These are phyloP conservation scores for Ajuga reptans DNA, from an alignment of 305 asterid species.

Conservation along the genomic window DNA sequence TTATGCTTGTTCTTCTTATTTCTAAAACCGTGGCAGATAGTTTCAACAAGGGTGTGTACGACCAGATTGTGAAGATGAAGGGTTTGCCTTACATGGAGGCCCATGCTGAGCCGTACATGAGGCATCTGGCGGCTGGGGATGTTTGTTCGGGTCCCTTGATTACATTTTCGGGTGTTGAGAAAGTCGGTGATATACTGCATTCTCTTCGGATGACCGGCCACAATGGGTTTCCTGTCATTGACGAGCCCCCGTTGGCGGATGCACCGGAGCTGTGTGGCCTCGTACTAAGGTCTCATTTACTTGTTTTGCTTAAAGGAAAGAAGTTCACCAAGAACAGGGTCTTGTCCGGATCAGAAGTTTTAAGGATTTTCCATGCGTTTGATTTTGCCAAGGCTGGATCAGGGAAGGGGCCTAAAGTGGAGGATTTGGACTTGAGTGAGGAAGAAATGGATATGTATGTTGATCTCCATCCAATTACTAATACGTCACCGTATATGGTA, in stretches of 20 bases:
- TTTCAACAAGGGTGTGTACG: slow-evolving; percentile 81
- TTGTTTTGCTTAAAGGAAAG: slow-evolving; percentile 62
- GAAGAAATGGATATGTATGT: slow-evolving; percentile 88
- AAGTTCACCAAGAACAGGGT: slow-evolving; percentile 49
- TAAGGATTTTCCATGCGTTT: slow-evolving; percentile 47
- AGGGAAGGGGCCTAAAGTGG: slow-evolving; percentile 80
- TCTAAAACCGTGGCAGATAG: slow-evolving; percentile 85
- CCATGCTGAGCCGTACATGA: slow-evolving; percentile 93
- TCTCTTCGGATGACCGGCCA: slow-evolving; percentile 60
- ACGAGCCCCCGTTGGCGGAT: slow-evolving; percentile 75
- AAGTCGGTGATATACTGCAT: slow-evolving; percentile 60
- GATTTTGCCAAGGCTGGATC: slow-evolving; percentile 90
- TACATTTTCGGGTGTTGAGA: slow-evolving; percentile 66
- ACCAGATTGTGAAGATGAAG: slow-evolving; percentile 87
- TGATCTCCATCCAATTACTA: slow-evolving; percentile 83
- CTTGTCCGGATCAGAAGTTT: slow-evolving; percentile 39
- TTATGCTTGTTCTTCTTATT: slow-evolving; percentile 87
- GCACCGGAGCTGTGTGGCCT: slow-evolving; percentile 76
- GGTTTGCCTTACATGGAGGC: slow-evolving; percentile 94
- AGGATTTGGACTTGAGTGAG: slow-evolving; percentile 50
- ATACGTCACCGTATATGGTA: slow-evolving; percentile 82
- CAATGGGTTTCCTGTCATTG: slow-evolving; percentile 83
- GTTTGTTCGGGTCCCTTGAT: slow-evolving; percentile 92
- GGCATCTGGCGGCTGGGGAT: slow-evolving; percentile 69
- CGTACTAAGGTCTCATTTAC: slow-evolving; percentile 75